Percentiles rank a stretch among this genome's conserved stretches.
phyloP scores from a whole-genome alignment of 139 green algal genomes.

The Mychonastes homosphaera region DNA sequence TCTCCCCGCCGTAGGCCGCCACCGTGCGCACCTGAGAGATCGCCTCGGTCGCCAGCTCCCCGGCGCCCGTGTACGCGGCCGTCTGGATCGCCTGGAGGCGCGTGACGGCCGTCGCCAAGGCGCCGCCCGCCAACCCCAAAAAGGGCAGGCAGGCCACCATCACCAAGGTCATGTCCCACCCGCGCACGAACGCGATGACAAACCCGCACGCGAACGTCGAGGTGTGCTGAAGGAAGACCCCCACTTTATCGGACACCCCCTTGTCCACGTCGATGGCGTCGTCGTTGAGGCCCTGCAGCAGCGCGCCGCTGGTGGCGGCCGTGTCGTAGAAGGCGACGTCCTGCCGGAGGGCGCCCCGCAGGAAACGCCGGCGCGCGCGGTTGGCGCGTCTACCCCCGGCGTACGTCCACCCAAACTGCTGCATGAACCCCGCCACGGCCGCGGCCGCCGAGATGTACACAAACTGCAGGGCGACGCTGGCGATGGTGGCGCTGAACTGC shows the following conservation, averaged over 20 bases:
- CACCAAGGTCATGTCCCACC: conserved; percentile 69
- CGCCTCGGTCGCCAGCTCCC: background rate
- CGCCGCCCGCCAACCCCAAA: conserved; percentile 20
- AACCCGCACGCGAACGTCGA: conserved; percentile 33
- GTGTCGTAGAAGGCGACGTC: conserved; percentile 80
- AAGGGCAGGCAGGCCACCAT: conserved; percentile 48
- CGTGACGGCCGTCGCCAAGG: conserved; percentile 18
- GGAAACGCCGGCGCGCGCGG: conserved; percentile 31
- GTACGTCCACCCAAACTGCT: conserved; percentile 22
- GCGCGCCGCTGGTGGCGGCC: conserved; percentile 30
- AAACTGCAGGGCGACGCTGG: conserved; percentile 41
- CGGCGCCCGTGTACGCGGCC: conserved; percentile 25
- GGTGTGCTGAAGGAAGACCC: conserved; percentile 49
- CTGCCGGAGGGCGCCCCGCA: conserved; percentile 58
- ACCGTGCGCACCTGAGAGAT: conserved; percentile 61
- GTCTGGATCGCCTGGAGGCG: conserved; percentile 3
- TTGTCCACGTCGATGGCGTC: conserved; percentile 48
- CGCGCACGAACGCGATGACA: conserved; percentile 14
- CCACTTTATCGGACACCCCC: conserved; percentile 46
- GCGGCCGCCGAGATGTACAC: conserved; percentile 49
- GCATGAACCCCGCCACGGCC: conserved; percentile 5
- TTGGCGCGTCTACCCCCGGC: conserved; percentile 29
- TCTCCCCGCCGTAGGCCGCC: conserved; percentile 50
- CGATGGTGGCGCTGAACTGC: conserved; percentile 10
- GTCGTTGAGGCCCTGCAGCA: conserved; percentile 64